Evolutionary conservation across 352 stramenopile species (phyloP), one percentile per base, ranked within the genome.

Genomic region (Lagenidium sp.): DNA sequence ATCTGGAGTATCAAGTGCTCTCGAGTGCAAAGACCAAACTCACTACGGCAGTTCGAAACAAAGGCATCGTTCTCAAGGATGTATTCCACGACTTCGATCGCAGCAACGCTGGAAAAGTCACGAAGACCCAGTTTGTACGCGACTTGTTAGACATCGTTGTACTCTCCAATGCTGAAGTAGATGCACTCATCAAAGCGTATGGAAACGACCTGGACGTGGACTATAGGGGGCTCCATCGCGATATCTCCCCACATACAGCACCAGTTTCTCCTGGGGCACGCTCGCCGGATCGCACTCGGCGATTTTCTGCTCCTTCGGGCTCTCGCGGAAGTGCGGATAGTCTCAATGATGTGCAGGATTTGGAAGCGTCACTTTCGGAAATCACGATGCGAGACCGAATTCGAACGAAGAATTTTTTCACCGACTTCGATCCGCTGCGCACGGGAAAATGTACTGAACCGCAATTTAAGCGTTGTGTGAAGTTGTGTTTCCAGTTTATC

Each of bases 11-110:
- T 8, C 39, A 55, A 6, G 41, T 51, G 4, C 45, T 92, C 4
- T 13, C 38, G 2, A 32, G 48, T 12, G 63, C 82, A 0, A 84
- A 78, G 52, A 53, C 55, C 23, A 85, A 85, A 43, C 53, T 92
- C 1, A 44, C 74, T 0, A 52, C 65, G 10, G 74, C 80, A 0
- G 68, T 87, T n/a, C 69, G 73, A 47, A 79, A 65, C 54, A 88
- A 87, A 42, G 80, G 80, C 7, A 69, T 93, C 34, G 74, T 93
- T n/a, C 50, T 93, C 6, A 93, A 93, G 45, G 78, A 91, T 36
- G 78, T 93, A 0, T 93, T 93, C 43, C 80, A 79, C 34, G 80
- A 93, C 47, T 93, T 93, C 19, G 78, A 93, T 41, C 65, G 72
- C 35, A 90, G 67, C 56, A 89, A 93, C 39, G 75, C 76, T 10